Evolutionary conservation across 768 basidiomycete genomes (phyloP), one percentile per base, ranked within the genome.

Genomic region (Daedaleopsis sinensis): DNA sequence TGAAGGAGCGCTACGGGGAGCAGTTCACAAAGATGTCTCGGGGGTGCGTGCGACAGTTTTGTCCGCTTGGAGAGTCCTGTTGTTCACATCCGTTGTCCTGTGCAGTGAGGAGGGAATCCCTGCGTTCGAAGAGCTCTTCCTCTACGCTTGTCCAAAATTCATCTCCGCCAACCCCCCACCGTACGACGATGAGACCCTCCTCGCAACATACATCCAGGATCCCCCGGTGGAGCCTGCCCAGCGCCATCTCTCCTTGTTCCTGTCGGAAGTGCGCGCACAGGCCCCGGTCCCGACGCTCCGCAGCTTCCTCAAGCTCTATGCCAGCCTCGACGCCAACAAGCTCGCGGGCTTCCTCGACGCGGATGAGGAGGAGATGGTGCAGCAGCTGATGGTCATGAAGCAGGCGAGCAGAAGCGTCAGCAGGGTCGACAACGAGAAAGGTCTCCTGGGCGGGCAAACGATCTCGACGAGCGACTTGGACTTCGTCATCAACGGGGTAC

Each of bases 351-450:
- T 98, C 84, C 79, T 96, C 48, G 93, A 94, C 62, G 86, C 85
- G 47, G 91, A 92, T 65, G 96, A 98, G 76, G 96, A 98, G 71
- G 91, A 92, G 74, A 89, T 98, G 70, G 82, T 99, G 60, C 91
- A 96, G 76, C 92, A 96, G 82, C 85, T 98, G 82, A 97, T 98
- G 94, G 88, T 94, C 47, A 84, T 97, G 77, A 98, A 99, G 80
- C 88, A 91, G 64, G 87, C 88, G 0, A 91, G 90, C 67, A 81
- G 93, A 69, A 92, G 90, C 60, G 75, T 89, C 57, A 88, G 85
- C 72, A 81, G 90, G 57, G 69, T 74, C 23, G 73, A 77, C 47
- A 77, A 73, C 58, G 84, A 73, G 82, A 72, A 77, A 44, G 80
- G 80, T 56, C 73, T 97, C 39, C 78, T 98, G 62, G 90, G 91